Percentiles rank a stretch among this genome's conserved stretches.
Evolutionary conservation across 2,329 filamentous ascomycete genomes (phyloP).

Genomic region (Tolypocladium endophyticum): DNA sequence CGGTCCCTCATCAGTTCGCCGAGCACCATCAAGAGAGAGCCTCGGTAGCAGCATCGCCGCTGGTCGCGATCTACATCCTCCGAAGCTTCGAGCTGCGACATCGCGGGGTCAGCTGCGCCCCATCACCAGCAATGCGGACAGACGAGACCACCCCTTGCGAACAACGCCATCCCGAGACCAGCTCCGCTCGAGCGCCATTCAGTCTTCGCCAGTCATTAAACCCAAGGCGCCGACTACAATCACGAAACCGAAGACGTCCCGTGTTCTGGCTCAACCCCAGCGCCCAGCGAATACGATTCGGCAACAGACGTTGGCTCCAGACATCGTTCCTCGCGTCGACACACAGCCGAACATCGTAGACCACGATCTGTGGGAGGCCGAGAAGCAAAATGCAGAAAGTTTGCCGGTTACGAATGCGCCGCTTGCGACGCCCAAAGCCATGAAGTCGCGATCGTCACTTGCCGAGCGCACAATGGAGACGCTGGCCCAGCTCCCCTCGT

Average conservation of each 20-base stretch:
- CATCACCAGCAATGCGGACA: constrained; percentile 9
- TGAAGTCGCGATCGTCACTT: constrained; percentile 44
- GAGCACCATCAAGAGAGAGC: constrained; percentile 18
- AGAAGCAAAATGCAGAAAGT: constrained; percentile 8
- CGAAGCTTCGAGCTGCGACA: constrained; percentile 28
- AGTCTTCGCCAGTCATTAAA: constrained; percentile 3
- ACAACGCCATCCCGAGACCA: constrained; percentile 10
- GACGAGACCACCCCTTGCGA: constrained; percentile 7
- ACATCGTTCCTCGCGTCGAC: neutral
- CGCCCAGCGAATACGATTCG: constrained; percentile 3
- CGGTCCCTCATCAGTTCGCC: constrained; percentile 17
- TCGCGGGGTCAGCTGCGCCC: constrained; percentile 28
- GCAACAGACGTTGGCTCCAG: neutral
- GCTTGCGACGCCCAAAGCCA: constrained; percentile 10
- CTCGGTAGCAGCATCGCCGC: constrained; percentile 7
- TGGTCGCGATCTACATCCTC: constrained; percentile 23
- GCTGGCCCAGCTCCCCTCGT: constrained; percentile 65
- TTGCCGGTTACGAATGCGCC: neutral
- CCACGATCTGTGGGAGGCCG: neutral
- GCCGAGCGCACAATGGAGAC: constrained; percentile 83
- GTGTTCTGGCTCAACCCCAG: constrained; percentile 2
- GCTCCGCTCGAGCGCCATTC: constrained; percentile 6
- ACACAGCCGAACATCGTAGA: neutral
- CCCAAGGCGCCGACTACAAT: constrained; percentile 7
- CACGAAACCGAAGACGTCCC: constrained; percentile 7